Evolutionary conservation across 306 rosid genomes (phyloP).

Genomic region (Dryas drummondii): DNA sequence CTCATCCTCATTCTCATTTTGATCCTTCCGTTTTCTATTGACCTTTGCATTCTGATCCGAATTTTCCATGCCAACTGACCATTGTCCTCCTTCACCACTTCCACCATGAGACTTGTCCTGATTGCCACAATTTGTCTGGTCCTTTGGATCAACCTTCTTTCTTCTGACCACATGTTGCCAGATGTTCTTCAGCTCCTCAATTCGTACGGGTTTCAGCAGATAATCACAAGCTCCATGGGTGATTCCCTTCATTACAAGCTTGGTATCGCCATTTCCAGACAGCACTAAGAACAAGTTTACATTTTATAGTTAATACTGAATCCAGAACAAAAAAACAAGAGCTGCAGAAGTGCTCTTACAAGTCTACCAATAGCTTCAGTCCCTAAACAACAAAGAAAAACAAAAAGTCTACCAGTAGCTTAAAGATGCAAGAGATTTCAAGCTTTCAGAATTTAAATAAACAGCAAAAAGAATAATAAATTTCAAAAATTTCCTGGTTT

Average conservation of each 20-base stretch:
- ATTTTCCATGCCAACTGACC: slow-evolving; percentile 43
- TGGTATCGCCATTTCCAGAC: slow-evolving; percentile 76
- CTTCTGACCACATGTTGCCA: slow-evolving; percentile 96
- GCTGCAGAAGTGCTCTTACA: background rate
- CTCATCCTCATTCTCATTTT: slow-evolving; percentile 62
- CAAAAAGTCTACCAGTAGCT: background rate
- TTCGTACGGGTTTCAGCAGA: slow-evolving; percentile 89
- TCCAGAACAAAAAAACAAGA: background rate
- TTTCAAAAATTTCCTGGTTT: no score
- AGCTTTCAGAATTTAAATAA: background rate
- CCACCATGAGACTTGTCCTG: slow-evolving; percentile 42
- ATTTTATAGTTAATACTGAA: slow-evolving; percentile 8
- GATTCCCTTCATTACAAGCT: slow-evolving; percentile 96
- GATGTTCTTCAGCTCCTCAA: slow-evolving; percentile 91
- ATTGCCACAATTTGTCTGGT: slow-evolving; percentile 44
- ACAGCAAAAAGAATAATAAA: no score
- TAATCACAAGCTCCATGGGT: slow-evolving; percentile 98
- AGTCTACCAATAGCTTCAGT: background rate
- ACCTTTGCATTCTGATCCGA: slow-evolving; percentile 63
- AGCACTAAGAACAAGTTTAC: slow-evolving; percentile 59
- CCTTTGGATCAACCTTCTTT: slow-evolving; percentile 80
- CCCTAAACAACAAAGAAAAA: no score
- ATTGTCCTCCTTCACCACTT: slow-evolving; percentile 40
- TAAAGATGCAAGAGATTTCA: background rate
- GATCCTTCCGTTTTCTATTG: slow-evolving; percentile 76